Base-by-base conservation (phyloP, 805 yeast genomes). In the Clavispora asparagi region DNA sequence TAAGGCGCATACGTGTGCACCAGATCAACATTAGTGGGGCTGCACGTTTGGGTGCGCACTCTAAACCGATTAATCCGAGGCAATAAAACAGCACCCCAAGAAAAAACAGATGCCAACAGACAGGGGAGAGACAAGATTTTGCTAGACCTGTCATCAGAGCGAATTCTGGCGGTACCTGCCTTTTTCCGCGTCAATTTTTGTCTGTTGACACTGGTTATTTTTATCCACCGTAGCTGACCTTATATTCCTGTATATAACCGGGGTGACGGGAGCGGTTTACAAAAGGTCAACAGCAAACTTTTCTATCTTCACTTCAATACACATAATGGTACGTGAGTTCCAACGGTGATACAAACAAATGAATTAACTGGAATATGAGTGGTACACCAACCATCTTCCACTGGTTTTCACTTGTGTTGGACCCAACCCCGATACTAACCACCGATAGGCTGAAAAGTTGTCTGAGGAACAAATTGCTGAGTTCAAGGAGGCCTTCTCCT, bases 391-490 rank as follows among this genome's bases (percentile, higher is more conserved):
- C 12, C 6, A 12, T 12, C 13, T 29, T 29, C n/a, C 32, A 12
- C 32, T 12, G 14, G 9, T 29, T 13, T 6, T 14, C 13, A 6
- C 23, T 11, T 19, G 37, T 7, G 26, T 35, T 39, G 1, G 9
- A 11, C 12, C 9, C 17, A 26, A 8, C 4, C 7, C 16, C 29
- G 12, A 13, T 41, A 47, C 57, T 53, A 53, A 60, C 61, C 50
- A 51, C 55, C 53, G 42, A 31, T 54, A 81, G 91, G 83, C 94
- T 61, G 95, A 87, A 55, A 85, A 92, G 71, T 81, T 94, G 60
- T 87, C 97, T 37, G 95, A 92, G 65, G 95, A 89, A 70, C 99
- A 94, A 73, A 90, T 94, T 58, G 85, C 94, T 49, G 98, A 94
- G 61, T 94, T 94, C 73, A 90, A 89, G 70, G 99, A 94, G 75